These are phyloP conservation scores for Trichoderma cornu-damae DNA, from an alignment of 2,329 filamentous ascomycete species.

Conservation along the genomic window DNA sequence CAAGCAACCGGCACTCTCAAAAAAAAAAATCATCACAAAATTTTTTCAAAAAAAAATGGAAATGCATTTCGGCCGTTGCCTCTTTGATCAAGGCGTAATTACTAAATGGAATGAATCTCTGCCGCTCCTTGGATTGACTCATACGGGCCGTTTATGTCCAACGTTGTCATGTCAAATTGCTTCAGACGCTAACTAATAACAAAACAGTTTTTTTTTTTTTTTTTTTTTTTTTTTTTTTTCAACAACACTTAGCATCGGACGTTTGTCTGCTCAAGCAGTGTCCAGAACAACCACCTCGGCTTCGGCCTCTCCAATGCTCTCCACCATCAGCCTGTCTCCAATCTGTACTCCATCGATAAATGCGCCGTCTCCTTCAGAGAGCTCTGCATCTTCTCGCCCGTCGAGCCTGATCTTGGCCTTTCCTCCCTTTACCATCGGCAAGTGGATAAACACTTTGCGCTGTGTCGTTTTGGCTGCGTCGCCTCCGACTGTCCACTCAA, in stretches of 20 bases:
- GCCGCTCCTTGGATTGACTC: conserved; percentile 8
- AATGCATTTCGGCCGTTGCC: conserved; percentile 6
- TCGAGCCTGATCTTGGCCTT: conserved; percentile 66
- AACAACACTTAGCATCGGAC: not conserved
- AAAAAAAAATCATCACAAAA: not conserved
- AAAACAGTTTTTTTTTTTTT: no score
- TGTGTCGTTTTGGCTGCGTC: conserved; percentile 47
- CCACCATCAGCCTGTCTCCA: conserved; percentile 59
- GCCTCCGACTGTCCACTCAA: conserved; percentile 67
- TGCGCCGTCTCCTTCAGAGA: conserved; percentile 75
- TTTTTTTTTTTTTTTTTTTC: not conserved
- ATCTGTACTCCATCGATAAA: conserved; percentile 63
- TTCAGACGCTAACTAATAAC: not conserved
- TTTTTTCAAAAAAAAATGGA: no score
- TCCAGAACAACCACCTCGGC: conserved; percentile 66
- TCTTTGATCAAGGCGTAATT: conserved; percentile 11
- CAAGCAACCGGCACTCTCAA: not conserved
- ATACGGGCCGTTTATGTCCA: conserved; percentile 7
- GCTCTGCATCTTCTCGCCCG: conserved; percentile 56
- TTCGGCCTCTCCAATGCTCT: conserved; percentile 63
- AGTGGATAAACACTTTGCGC: conserved; percentile 73
- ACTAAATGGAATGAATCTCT: not conserved
- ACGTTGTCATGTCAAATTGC: not conserved
- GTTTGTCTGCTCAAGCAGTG: conserved; percentile 35
- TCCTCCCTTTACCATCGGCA: conserved; percentile 74